Evolutionary conservation across 768 basidiomycete species (phyloP), one percentile per base, ranked within the genome.

Genomic region (Solioccasus polychromus): DNA sequence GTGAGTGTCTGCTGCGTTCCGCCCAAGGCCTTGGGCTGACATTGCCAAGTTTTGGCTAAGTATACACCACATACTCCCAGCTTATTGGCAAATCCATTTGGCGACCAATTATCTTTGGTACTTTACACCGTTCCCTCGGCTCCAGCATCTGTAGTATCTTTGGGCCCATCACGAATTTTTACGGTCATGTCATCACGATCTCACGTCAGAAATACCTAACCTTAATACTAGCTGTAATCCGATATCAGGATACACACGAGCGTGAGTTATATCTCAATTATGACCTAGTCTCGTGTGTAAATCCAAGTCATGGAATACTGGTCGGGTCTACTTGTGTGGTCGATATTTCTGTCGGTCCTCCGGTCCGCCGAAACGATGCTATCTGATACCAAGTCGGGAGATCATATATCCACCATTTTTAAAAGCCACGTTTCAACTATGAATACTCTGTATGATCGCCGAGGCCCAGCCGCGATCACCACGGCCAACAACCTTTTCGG

Each of bases 381-480:
- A n/a, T 7, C 34, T 5, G 24, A 26, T 25, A 18, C 10, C 28
- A 22, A 14, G 4, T 24, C 14, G 17, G 35, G 40, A 39, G 28
- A 36, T 28, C 31, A 22, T 24, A 28, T 15, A 36, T 15, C 36
- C 9, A 14, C 19, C n/a, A n/a, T n/a, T n/a, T n/a, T n/a, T n/a
- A n/a, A n/a, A n/a, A n/a, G n/a, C n/a, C n/a, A n/a, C n/a, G n/a
- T 32, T 31, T 53, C 51, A 57, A 34, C 51, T 51, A 38, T 53
- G 51, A 19, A 66, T 40, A 19, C 61, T 66, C 24, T 60, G 59
- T 11, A 85, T 59, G 19, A 88, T 72, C 20, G 79, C 77, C 50
- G 72, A 62, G 5, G 83, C 82, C 88, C 88, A 89, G 3, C 67
- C 68, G 9, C 76, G 74, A 60, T 90, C 88, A 25, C 68, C 71